phyloP scores from a whole-genome alignment of 2,329 filamentous ascomycete genomes.

The Ceratocystis huliohia region DNA sequence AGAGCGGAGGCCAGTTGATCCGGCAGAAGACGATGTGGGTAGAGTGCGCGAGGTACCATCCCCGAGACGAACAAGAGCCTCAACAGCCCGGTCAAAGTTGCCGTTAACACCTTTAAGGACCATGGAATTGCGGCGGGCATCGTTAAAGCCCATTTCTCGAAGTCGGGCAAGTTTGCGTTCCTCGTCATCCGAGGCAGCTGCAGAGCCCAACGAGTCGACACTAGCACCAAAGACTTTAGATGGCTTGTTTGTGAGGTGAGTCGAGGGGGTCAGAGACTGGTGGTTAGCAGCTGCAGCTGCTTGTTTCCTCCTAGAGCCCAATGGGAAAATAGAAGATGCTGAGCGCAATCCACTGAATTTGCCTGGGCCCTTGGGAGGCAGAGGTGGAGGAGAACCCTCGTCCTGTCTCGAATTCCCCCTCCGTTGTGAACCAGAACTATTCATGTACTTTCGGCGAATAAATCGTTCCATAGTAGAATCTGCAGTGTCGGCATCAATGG shows the following conservation, averaged over 20 bases:
- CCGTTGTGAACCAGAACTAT: conserved; percentile 28
- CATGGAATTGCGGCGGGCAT: conserved; percentile 67
- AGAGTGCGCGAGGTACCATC: conserved; percentile 44
- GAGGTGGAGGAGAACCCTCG: conserved; percentile 44
- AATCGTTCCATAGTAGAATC: conserved; percentile 92
- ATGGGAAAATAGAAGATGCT: conserved; percentile 55
- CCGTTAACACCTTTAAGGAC: conserved; percentile 74
- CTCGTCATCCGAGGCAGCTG: conserved; percentile 42
- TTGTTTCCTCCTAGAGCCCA: conserved; percentile 47
- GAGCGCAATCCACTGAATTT: conserved; percentile 42
- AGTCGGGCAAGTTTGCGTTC: conserved; percentile 67
- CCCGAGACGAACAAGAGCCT: conserved; percentile 70
- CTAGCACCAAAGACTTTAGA: conserved; percentile 58
- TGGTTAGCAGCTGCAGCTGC: conserved; percentile 26
- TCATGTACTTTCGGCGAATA: conserved; percentile 87
- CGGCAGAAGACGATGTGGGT: conserved; percentile 21
- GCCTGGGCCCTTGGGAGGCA: conserved; percentile 51
- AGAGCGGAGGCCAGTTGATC: conserved; percentile 28
- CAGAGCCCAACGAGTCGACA: conserved; percentile 33
- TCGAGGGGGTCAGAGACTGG: conserved; percentile 24
- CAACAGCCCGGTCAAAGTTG: conserved; percentile 74
- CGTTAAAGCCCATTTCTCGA: conserved; percentile 81
- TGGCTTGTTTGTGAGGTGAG: conserved; percentile 46
- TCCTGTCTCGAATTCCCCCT: conserved; percentile 40
- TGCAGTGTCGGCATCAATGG: conserved; percentile 80